Base-by-base conservation (phyloP, 2,329 filamentous ascomycete species). In the Colletotrichum sp. region DNA sequence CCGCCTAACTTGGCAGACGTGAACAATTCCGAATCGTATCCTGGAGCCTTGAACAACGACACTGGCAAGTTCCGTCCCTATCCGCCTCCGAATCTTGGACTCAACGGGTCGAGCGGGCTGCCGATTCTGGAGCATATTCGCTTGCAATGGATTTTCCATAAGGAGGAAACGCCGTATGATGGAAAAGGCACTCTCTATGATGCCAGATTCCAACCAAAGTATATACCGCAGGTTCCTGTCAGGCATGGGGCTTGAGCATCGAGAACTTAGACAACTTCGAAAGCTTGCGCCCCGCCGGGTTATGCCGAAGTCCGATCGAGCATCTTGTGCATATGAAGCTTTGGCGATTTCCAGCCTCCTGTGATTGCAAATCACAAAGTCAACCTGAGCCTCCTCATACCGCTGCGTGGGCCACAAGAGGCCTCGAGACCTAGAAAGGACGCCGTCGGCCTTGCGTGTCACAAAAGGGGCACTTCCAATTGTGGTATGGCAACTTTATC, bases 171-270 rank as follows among this genome's bases (percentile, higher is more conserved):
- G 1, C 87, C 87, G 1, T 89, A 89, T 75, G 86, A 88, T 78
- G 87, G 87, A 1, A 87, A 82, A 55, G 87, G 87, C 1, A 82
- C 79, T 12, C 81, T 88, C 2, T 86, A 82, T 64, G 87, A 89
- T 78, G 87, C 85, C 1, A 84, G 83, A 64, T 79, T 83, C 61
- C 71, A 81, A 43, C 87, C 87, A 5, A 78, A 85, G 22, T 88
- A 88, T 79, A 83, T 81, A 34, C 75, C 78, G 3, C 85, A 85
- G n/a, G 66, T 69, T 43, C 30, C 79, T 71, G 27, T 77, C 79
- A 7, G 80, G 80, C 76, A 69, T 4, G 66, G 66, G 27, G 66
- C 66, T 30, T 69, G 66, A 69, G 18, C 52, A 8, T 30, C 16
- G 43, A 22, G n/a, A 52, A 52, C 43, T 52, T 52, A 22, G 43